Conservation (phyloP, 495 filamentous ascomycete species). For the Ascobolus immersus region DNA sequence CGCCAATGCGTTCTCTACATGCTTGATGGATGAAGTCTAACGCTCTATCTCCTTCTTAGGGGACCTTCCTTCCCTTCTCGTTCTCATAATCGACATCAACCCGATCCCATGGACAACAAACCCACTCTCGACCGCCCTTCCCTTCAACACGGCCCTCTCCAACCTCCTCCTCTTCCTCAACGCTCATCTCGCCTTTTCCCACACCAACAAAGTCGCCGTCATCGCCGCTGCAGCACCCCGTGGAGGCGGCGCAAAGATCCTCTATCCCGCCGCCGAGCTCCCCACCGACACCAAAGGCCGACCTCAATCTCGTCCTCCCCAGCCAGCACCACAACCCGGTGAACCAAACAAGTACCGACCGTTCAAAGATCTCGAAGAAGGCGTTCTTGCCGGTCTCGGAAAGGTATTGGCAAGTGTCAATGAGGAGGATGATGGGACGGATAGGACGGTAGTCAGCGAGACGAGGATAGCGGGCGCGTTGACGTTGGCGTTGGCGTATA, state of each 20-base stretch:
- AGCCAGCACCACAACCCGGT: conserved; percentile 7
- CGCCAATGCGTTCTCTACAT: no score
- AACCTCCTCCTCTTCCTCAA: conserved; percentile 92
- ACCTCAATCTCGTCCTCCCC: conserved; percentile 10
- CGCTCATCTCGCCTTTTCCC: conserved; percentile 75
- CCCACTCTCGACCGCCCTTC: conserved; percentile 53
- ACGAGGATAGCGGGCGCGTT: conserved; percentile 78
- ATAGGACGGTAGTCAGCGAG: conserved; percentile 25
- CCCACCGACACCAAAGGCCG: conserved; percentile 5
- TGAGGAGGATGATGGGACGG: conserved; percentile 24
- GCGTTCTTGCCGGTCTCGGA: conserved; percentile 44
- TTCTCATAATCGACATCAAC: conserved; percentile 87
- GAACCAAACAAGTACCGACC: conserved; percentile 75
- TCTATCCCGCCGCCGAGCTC: conserved; percentile 36
- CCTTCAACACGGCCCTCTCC: conserved; percentile 59
- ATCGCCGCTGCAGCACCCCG: conserved; percentile 75
- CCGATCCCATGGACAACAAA: conserved; percentile 74
- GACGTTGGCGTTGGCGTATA: conserved; percentile 68
- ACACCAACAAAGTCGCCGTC: conserved; percentile 78
- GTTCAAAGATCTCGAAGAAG: conserved; percentile 60
- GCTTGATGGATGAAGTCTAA: no score
- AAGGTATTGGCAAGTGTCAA: conserved; percentile 41
- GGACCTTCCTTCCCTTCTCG: conserved; percentile 55
- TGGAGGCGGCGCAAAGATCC: conserved; percentile 55
- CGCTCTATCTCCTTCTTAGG: no score